Percentiles rank a stretch among this genome's conserved stretches.
Evolutionary conservation across 371 early-diverging fungal species (phyloP).

Genomic region (Sporodiniella umbellata): DNA sequence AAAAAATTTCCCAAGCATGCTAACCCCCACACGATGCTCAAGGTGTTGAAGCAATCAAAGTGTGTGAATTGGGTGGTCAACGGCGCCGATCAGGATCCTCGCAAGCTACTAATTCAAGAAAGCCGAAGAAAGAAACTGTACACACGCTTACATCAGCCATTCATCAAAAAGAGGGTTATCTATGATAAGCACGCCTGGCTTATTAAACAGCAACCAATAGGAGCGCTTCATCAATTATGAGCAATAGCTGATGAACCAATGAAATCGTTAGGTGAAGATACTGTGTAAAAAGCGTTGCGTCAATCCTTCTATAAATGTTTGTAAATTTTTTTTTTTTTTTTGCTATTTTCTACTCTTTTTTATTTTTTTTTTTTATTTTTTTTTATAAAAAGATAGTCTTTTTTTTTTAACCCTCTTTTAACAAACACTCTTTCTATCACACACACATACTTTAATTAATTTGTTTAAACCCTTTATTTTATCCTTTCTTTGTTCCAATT

Average conservation of each 20-base stretch:
- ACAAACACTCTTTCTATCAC: not conserved
- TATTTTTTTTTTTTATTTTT: not conserved
- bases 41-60: not conserved
- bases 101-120: not conserved
- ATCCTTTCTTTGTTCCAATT: not conserved
- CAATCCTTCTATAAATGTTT: too few relatives aligned
- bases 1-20: not conserved
- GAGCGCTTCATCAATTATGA: not conserved
- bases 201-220: not conserved
- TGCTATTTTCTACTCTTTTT: not conserved
- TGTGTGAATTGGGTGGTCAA: slow-evolving; percentile 9
- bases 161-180: slow-evolving; percentile 1
- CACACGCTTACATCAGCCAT: slow-evolving; percentile 2
- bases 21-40: not conserved
- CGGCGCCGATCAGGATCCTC: not conserved
- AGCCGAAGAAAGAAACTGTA: slow-evolving; percentile 1
- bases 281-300: too few relatives aligned
- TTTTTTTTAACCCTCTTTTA: not conserved
- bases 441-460: slow-evolving; percentile 7
- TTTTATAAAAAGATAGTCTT: not conserved
- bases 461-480: slow-evolving; percentile 3
- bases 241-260: not conserved
- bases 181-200: not conserved
- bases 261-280: not conserved
- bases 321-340: too few relatives aligned